Percentiles rank a stretch among this genome's conserved stretches.
phyloP scores from a whole-genome alignment of 2,329 filamentous ascomycete genomes.

The Pseudogymnoascus sp. region DNA sequence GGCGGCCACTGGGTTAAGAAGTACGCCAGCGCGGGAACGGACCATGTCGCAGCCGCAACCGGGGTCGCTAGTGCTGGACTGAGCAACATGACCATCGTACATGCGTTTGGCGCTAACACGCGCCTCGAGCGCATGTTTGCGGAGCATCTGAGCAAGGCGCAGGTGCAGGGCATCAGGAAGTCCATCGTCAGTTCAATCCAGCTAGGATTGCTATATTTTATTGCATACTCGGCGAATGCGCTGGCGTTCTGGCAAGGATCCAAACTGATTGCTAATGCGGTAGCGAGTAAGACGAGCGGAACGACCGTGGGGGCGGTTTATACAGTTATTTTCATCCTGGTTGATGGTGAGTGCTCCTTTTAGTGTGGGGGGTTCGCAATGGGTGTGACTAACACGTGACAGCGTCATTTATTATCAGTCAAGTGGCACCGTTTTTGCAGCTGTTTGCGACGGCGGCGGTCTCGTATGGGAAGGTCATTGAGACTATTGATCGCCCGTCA shows the following conservation, averaged over 20 bases:
- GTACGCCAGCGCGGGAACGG: slow-evolving; percentile 33
- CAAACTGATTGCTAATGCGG: slow-evolving; percentile 30
- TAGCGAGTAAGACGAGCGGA: slow-evolving; percentile 4
- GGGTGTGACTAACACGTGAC: neutral
- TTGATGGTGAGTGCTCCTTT: slow-evolving; percentile 34
- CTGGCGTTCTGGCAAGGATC: slow-evolving; percentile 53
- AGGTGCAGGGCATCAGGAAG: slow-evolving; percentile 39
- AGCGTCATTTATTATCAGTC: slow-evolving; percentile 37
- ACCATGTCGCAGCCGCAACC: slow-evolving; percentile 39
- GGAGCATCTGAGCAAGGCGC: slow-evolving; percentile 36
- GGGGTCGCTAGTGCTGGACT: slow-evolving; percentile 44
- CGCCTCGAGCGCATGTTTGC: slow-evolving; percentile 34
- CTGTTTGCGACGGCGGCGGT: slow-evolving; percentile 31
- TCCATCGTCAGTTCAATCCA: slow-evolving; percentile 39
- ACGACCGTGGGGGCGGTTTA: slow-evolving; percentile 41
- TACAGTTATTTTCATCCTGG: slow-evolving; percentile 43
- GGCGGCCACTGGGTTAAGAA: slow-evolving; percentile 36
- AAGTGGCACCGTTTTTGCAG: slow-evolving; percentile 42
- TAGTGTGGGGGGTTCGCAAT: slow-evolving; percentile 25
- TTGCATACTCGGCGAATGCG: slow-evolving; percentile 50
- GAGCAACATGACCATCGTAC: slow-evolving; percentile 41
- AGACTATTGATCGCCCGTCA: slow-evolving; percentile 33
- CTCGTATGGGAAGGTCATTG: slow-evolving; percentile 27
- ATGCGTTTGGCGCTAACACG: slow-evolving; percentile 42
- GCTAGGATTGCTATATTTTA: slow-evolving; percentile 46